Base-by-base conservation (phyloP, 192 early-diverging fungal genomes). In the Coemansia interrupta region DNA sequence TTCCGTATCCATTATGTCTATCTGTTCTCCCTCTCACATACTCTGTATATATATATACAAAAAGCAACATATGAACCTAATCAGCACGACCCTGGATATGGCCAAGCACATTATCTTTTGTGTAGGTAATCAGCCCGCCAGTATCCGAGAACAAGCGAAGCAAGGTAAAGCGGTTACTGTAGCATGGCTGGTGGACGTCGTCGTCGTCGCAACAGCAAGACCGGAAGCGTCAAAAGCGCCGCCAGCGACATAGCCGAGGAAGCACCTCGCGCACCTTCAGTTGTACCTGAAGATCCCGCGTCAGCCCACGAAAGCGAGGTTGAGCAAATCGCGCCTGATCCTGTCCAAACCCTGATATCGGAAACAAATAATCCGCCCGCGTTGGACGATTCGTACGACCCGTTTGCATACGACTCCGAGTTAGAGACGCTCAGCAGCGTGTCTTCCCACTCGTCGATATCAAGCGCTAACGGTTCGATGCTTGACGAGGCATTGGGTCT, bases 341-440 rank as follows among this genome's bases (percentile, higher is more conserved):
- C 44, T 28, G 30, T 18, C 0, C 10, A 54, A 54, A 26, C 24
- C 14, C 22, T 40, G 15, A 28, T 38, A 13, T 19, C 40, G 11
- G 54, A 42, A 24, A 20, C 18, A 23, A 54, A 26, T 14, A 22
- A 19, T 17, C 14, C 55, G 24, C n/a, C 39, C 9, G 49, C 40
- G 3, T 49, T 66, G 14, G 62, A 62, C 18, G 64, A 57, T 20
- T 44, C 58, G 8, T 69, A 79, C 29, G 76, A 79, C 51, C 71
- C 71, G 29, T 79, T 79, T 56, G 70, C 70, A 18, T 79, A 79
- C 55, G 71, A 79, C 63, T 79, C 76, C 1, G 76, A 79, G 20
- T 52, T 79, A 19, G 76, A 79, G 40, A 79, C 76, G 6, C 70
- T 79, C 4, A 79, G 70, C 67, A 79, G 66, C 29, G 71, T 79